phyloP scores from a whole-genome alignment of 306 rosid species.

The Fragaria iinumae region DNA sequence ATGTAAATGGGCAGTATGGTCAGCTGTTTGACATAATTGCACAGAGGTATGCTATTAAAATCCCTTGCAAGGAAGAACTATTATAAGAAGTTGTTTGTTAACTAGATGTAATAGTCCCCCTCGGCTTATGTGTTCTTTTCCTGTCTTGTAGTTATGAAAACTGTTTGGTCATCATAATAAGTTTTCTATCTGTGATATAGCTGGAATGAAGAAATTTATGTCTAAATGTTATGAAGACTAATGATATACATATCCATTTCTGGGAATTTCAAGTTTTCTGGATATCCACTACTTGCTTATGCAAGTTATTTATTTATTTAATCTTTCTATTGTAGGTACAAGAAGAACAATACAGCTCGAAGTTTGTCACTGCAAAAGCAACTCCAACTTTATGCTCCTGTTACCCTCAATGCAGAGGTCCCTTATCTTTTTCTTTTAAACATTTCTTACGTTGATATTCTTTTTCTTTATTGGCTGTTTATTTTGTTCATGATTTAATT shows the following conservation, averaged over 20 bases:
- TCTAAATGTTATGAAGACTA: not conserved
- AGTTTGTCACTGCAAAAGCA: slow-evolving; percentile 67
- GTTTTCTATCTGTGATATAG: not conserved
- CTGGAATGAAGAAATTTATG: not conserved
- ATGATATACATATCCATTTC: not conserved
- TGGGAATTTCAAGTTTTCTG: not conserved
- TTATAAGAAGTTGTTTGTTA: not conserved
- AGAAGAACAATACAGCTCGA: slow-evolving; percentile 51
- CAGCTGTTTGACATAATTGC: slow-evolving; percentile 74
- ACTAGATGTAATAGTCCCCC: not conserved
- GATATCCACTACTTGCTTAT: slow-evolving; percentile 28
- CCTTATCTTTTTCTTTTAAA: slow-evolving; percentile 28
- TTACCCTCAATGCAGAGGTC: slow-evolving; percentile 73
- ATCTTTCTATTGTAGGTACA: slow-evolving; percentile 64
- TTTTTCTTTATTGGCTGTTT: not conserved
- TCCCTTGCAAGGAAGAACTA: not conserved
- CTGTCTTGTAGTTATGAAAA: not conserved
- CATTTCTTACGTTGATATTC: not conserved
- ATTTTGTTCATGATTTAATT: not conserved
- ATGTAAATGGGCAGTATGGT: slow-evolving; percentile 72
- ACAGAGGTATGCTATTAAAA: slow-evolving; percentile 48
- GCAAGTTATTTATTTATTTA: slow-evolving; percentile 14
- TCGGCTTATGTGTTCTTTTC: not conserved
- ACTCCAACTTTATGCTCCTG: slow-evolving; percentile 73
- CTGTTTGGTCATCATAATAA: not conserved